These are phyloP conservation scores for Calonectria pteridis DNA, from an alignment of 2,329 filamentous ascomycete species.

Conservation along the genomic window DNA sequence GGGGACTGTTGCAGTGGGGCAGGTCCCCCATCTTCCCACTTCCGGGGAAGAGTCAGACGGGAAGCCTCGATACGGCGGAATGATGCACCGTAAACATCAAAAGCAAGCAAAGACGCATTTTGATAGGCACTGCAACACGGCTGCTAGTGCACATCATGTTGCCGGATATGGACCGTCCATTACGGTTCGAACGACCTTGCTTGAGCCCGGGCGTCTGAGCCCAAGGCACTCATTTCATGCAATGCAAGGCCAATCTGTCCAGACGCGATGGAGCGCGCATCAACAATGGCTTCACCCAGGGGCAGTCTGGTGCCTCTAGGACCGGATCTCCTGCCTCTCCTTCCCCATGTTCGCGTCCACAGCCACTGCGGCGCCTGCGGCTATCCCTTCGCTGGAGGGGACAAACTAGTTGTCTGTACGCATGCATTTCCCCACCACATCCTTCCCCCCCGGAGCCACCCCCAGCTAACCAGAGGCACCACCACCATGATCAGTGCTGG, in stretches of 20 bases:
- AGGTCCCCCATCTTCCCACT: neutral
- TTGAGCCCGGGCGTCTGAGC: neutral
- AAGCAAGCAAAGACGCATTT: neutral
- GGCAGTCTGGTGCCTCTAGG: neutral
- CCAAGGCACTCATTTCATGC: neutral
- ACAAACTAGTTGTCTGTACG: slow-evolving; percentile 1
- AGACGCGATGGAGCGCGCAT: neutral
- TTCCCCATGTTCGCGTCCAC: neutral
- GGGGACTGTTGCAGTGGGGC: slow-evolving; percentile 26
- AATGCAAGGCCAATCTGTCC: neutral
- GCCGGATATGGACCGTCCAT: slow-evolving; percentile 10
- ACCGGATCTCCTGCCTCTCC: neutral
- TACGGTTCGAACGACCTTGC: neutral
- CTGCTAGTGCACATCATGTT: neutral
- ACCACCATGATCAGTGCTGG: neutral
- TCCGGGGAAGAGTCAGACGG: slow-evolving; percentile 24
- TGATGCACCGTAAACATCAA: slow-evolving; percentile 7
- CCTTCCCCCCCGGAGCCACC: neutral
- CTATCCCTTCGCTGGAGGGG: neutral
- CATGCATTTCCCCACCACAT: neutral
- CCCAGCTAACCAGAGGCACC: neutral
- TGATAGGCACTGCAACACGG: neutral
- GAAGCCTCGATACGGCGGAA: neutral
- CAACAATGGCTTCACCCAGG: neutral
- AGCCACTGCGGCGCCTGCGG: slow-evolving; percentile 1